phyloP scores from a whole-genome alignment of 2,329 filamentous ascomycete genomes.

The Colletotrichum sansevieriae region DNA sequence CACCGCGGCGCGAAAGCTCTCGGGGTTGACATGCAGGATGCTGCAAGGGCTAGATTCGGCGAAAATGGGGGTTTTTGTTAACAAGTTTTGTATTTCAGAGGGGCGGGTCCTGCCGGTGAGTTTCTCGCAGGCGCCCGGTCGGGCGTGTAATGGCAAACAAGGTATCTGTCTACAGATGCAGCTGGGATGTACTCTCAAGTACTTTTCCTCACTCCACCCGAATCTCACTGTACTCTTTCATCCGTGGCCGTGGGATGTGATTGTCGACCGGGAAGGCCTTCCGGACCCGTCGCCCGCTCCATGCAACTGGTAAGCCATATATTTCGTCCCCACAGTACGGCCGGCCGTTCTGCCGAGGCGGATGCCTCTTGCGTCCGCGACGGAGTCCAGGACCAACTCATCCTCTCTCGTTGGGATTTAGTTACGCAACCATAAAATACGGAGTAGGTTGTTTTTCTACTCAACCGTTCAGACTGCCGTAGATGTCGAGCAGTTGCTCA shows the following conservation, averaged over 20 bases:
- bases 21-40: constrained; percentile 3
- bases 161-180: constrained; percentile 7
- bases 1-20: constrained; percentile 1
- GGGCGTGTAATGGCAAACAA: constrained; percentile 5
- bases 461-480: constrained; percentile 54
- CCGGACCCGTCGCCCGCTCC: constrained; percentile 10
- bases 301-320: background rate
- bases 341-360: constrained; percentile 4
- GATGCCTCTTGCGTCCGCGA: constrained; percentile 11
- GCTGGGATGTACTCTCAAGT: constrained; percentile 10
- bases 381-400: background rate
- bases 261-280: background rate
- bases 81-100: background rate
- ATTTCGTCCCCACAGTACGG: constrained; percentile 11
- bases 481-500: constrained; percentile 77
- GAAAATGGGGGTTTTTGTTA: background rate
- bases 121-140: background rate
- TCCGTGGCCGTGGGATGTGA: background rate
- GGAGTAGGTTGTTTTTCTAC: background rate
- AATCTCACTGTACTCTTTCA: background rate
- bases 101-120: constrained; percentile 13
- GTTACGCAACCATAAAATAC: background rate
- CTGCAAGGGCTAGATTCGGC: background rate
- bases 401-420: background rate
- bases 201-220: background rate